phyloP scores from a whole-genome alignment of 768 basidiomycete species.

The Russula virescens region DNA sequence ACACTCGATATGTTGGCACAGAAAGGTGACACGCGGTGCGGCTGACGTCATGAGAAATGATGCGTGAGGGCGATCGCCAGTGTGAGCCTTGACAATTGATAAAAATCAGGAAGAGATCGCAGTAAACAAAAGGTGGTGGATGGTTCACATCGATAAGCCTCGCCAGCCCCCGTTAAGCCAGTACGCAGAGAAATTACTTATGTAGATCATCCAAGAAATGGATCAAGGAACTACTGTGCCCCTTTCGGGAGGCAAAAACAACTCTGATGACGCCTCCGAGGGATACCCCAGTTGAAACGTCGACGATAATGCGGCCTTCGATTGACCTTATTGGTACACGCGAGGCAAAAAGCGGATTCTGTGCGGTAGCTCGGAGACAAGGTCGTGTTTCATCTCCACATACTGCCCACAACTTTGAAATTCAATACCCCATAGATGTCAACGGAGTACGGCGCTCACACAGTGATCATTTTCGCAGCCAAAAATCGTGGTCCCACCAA shows the following conservation, averaged over 20 bases:
- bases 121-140: background rate
- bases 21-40: slow-evolving; percentile 1
- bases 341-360: slow-evolving; percentile 4
- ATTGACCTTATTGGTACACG: slow-evolving; percentile 3
- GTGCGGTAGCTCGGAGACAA: background rate
- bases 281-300: background rate
- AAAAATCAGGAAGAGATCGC: background rate
- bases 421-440: background rate
- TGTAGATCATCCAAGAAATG: background rate
- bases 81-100: background rate
- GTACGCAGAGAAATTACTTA: background rate
- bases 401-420: background rate
- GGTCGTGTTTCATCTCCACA: background rate
- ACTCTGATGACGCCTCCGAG: slow-evolving; percentile 2
- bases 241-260: background rate
- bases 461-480: slow-evolving; percentile 32
- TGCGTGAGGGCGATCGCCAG: background rate
- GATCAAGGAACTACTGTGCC: background rate
- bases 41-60: slow-evolving; percentile 6
- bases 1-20: slow-evolving; percentile 1
- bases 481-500: slow-evolving; percentile 60
- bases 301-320: slow-evolving; percentile 5
- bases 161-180: background rate
- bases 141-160: slow-evolving; percentile 12
- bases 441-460: slow-evolving; percentile 6